Base-by-base conservation (phyloP, 2,329 filamentous ascomycete genomes). In the Microdochium bolleyi region DNA sequence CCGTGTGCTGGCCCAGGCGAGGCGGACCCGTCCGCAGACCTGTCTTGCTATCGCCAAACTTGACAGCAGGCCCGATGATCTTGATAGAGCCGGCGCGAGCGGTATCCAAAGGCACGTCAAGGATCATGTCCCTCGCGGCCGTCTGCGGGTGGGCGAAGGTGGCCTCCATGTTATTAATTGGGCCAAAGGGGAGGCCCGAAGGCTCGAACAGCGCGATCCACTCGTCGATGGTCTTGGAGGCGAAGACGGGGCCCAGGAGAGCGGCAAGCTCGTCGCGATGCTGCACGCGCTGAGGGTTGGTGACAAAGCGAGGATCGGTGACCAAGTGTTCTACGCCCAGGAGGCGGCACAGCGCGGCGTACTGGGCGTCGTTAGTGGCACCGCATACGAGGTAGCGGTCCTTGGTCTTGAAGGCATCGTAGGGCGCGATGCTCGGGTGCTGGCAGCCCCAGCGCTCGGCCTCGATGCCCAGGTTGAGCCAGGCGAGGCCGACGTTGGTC, bases 361-460 rank as follows among this genome's bases (percentile, higher is more conserved):
- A 73, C 50, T 71, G 69, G 16, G 64, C 58, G 46, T 70, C 65
- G 53, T 70, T 72, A 25, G 62, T 66, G 3, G 65, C 66, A 19
- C 64, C 65, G n/a, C 62, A 56, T 7, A 64, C 61, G 9, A 70
- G 51, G 53, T 63, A 65, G 1, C 56, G 53, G 52, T 69, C 63
- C 41, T 66, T 67, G 9, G 67, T 69, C 54, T 65, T 60, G 61
- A 68, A 77, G 0, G 70, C 71, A 53, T 75, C 67, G 51, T 76
- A 78, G 1, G 73, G 74, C 11, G 73, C 73, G 30, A 76, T 71
- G 34, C 67, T 73, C 1, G 74, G 73, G 62, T 77, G 74, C 22
- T 65, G 69, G 5, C 71, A 73, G 3, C 74, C 73, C 64, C 69
- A 75, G 10, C 73, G 67, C 51, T 71, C 59, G 0, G 69, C 69